Conservation (phyloP, 345 rosid species). For the Tarenaya hassleriana region DNA sequence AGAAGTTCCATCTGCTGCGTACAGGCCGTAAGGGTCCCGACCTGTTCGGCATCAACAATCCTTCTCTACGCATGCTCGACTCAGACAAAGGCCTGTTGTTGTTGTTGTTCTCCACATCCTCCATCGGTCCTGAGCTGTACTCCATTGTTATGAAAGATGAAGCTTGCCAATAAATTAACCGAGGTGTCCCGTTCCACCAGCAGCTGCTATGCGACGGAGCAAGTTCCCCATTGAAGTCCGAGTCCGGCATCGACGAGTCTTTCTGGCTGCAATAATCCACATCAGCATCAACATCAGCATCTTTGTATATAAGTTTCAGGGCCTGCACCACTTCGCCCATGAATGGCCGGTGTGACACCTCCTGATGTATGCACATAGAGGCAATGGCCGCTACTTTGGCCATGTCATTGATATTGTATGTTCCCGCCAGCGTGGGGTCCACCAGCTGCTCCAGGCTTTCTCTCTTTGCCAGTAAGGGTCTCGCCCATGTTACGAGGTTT, state of each 20-base stretch:
- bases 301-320: conserved; percentile 85
- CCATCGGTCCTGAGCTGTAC: conserved; percentile 80
- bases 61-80: conserved; percentile 48
- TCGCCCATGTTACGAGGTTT: conserved; percentile 96
- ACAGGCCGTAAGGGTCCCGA: conserved; percentile 85
- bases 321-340: conserved; percentile 99
- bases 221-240: conserved; percentile 71
- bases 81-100: conserved; percentile 73
- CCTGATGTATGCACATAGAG: conserved; percentile 94
- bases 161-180: conserved; percentile 64
- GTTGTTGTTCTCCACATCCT: conserved; percentile 51
- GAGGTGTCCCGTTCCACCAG: conserved; percentile 95
- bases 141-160: conserved; percentile 92
- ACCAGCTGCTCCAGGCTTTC: conserved; percentile 84
- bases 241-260: conserved; percentile 77
- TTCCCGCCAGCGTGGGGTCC: conserved; percentile 74
- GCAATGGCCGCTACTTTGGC: conserved; percentile 99
- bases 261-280: conserved; percentile 79
- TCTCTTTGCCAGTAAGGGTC: conserved; percentile 70
- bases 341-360: conserved; percentile 89
- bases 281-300: conserved; percentile 67
- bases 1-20: conserved; percentile 57
- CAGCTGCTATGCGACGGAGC: conserved; percentile 79
- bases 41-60: conserved; percentile 42
- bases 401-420: conserved; percentile 79